Evolutionary conservation across 768 basidiomycete genomes (phyloP).

Genomic region (Boletus subparvulus): DNA sequence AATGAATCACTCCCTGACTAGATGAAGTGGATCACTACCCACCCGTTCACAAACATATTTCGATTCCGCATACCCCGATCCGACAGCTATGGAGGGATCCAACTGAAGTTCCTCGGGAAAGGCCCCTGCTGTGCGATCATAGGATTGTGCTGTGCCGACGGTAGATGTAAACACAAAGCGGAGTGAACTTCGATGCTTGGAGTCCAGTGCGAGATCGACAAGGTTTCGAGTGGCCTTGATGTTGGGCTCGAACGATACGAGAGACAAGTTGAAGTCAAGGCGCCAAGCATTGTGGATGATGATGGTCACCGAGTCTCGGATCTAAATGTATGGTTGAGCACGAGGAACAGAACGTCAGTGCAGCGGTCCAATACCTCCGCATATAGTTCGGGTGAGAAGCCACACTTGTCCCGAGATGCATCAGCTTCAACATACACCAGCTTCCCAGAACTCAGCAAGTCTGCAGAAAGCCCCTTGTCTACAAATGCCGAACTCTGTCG

Average conservation of each 20-base stretch:
- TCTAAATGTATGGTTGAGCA: neutral
- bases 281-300: conserved; percentile 26
- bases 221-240: neutral
- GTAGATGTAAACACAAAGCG: neutral
- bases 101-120: conserved; percentile 1
- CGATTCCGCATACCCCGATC: neutral
- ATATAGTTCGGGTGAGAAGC: conserved; percentile 26
- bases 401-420: conserved; percentile 28
- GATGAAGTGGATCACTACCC: neutral
- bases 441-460: conserved; percentile 30
- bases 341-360: too few species aligned
- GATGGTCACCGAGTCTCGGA: conserved; percentile 25
- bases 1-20: neutral
- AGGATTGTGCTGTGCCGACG: neutral
- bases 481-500: conserved; percentile 35
- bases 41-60: conserved; percentile 1
- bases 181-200: neutral
- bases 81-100: neutral
- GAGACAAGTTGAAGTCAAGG: conserved; percentile 36
- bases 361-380: conserved; percentile 26
- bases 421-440: conserved; percentile 41
- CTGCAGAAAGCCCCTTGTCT: conserved; percentile 34
- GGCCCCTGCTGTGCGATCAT: neutral
- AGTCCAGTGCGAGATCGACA: neutral
- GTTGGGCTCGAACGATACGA: conserved; percentile 20